Percentiles rank a stretch among this genome's conserved stretches.
These are phyloP conservation scores for Penicillium flavigenum DNA, from an alignment of 495 filamentous ascomycete genomes.

Conservation along the genomic window DNA sequence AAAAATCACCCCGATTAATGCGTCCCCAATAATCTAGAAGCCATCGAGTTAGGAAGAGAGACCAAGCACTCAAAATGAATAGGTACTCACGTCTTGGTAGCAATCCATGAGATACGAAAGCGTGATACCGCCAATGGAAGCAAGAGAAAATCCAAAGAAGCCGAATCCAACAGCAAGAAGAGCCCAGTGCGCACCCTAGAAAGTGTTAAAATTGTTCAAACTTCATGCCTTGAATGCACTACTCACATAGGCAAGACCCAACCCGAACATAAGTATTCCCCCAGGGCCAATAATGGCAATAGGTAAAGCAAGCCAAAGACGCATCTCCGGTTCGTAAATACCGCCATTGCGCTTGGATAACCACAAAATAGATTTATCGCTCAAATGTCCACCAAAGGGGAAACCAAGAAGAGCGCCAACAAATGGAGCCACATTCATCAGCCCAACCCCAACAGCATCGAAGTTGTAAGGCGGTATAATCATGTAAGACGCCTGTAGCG, in stretches of 20 bases:
- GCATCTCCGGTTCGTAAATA: slow-evolving; percentile 45
- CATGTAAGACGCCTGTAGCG: slow-evolving; percentile 34
- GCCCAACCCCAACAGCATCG: slow-evolving; percentile 33
- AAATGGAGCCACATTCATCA: slow-evolving; percentile 41
- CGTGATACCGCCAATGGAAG: slow-evolving; percentile 25
- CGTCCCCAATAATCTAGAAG: slow-evolving; percentile 34
- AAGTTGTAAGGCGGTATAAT: slow-evolving; percentile 42
- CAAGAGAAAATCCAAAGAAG: slow-evolving; percentile 27
- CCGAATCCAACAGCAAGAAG: slow-evolving; percentile 32
- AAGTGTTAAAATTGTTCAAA: background rate
- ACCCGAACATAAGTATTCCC: slow-evolving; percentile 37
- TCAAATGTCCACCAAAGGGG: slow-evolving; percentile 34
- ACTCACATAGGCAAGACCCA: slow-evolving; percentile 31
- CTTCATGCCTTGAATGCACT: background rate
- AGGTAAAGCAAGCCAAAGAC: slow-evolving; percentile 35
- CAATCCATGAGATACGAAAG: slow-evolving; percentile 40
- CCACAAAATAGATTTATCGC: slow-evolving; percentile 37
- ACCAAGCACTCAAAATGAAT: background rate
- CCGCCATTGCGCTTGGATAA: slow-evolving; percentile 40
- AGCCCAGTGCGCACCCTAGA: slow-evolving; percentile 30
- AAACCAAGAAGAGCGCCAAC: slow-evolving; percentile 39
- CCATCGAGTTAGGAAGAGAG: background rate
- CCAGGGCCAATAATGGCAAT: slow-evolving; percentile 24
- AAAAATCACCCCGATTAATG: slow-evolving; percentile 35
- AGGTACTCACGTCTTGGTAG: slow-evolving; percentile 33